A percentile compares a stretch with the other conserved stretches of the same genome.
Evolutionary conservation across 768 basidiomycete species (phyloP).

Genomic region (Lentinus brumalis): DNA sequence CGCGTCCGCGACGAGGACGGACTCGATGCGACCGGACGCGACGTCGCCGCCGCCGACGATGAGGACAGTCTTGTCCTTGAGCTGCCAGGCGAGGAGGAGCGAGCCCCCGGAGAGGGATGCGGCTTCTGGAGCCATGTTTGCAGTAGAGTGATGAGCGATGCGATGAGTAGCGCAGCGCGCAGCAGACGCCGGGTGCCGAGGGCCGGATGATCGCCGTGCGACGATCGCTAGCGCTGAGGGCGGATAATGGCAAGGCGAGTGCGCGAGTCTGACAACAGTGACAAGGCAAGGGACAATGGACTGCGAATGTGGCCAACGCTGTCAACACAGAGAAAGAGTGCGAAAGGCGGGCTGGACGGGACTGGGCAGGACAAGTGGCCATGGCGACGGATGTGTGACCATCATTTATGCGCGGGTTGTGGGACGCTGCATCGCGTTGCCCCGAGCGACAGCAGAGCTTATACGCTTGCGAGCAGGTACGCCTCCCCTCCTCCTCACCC

Average conservation of each 20-base stretch:
- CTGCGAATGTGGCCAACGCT: not conserved
- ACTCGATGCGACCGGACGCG: slow-evolving; percentile 84
- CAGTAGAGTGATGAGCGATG: not conserved
- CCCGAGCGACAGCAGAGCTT: slow-evolving; percentile 11
- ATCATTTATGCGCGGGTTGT: slow-evolving; percentile 17
- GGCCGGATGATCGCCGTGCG: slow-evolving; percentile 14
- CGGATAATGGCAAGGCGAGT: not conserved
- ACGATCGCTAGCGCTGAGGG: slow-evolving; percentile 4
- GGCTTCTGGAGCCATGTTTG: slow-evolving; percentile 7
- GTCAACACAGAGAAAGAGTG: not conserved
- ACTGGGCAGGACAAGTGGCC: slow-evolving; percentile 20
- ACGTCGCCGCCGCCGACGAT: slow-evolving; percentile 94
- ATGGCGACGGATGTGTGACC: slow-evolving; percentile 22
- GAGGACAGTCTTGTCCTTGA: slow-evolving; percentile 80
- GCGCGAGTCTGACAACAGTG: too few relatives aligned
- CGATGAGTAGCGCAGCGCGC: not conserved
- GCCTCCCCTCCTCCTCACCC: slow-evolving; percentile 14
- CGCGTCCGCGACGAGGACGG: slow-evolving; percentile 81
- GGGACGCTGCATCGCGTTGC: not conserved
- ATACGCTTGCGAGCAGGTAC: slow-evolving; percentile 19
- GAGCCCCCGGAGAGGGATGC: slow-evolving; percentile 58
- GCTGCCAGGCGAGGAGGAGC: slow-evolving; percentile 91
- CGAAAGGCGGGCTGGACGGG: slow-evolving; percentile 5
- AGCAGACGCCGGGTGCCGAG: not conserved
- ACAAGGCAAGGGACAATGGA: not conserved